Conservation (phyloP, 2,329 filamentous ascomycete species). For the Thelonectria blattea region DNA sequence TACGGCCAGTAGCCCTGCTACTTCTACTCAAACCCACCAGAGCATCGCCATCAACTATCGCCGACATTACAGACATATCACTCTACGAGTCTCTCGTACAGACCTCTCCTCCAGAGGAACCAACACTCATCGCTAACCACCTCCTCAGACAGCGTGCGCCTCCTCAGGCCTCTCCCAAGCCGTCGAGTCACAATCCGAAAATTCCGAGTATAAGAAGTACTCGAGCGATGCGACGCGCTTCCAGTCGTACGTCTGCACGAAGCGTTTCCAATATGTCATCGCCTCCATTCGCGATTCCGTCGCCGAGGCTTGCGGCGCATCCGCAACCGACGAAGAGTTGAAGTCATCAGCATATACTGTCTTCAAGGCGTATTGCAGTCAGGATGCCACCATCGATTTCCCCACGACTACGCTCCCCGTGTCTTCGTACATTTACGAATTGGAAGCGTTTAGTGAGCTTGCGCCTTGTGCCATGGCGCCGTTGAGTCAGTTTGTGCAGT, state of each 20-base stretch:
- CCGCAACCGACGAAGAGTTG: not conserved
- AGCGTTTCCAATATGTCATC: too few species aligned
- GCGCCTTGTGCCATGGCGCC: not conserved
- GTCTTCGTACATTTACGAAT: not conserved
- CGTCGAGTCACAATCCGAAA: too few species aligned
- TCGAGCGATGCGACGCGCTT: too few species aligned
- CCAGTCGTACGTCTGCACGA: too few species aligned
- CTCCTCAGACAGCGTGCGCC: too few species aligned
- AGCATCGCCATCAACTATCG: not conserved
- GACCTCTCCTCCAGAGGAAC: not conserved
- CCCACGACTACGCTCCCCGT: not conserved
- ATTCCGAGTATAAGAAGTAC: too few species aligned
- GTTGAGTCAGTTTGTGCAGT: not conserved
- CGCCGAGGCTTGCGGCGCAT: too few species aligned
- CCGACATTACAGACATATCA: not conserved
- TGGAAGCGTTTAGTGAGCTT: not conserved
- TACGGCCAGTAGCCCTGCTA: too few species aligned
- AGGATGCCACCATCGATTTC: not conserved
- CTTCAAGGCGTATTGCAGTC: not conserved
- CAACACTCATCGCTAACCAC: not conserved
- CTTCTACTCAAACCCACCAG: not conserved
- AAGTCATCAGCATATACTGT: not conserved
- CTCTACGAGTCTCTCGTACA: not conserved
- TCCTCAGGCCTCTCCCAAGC: too few species aligned
- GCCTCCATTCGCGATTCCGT: too few species aligned